phyloP scores from a whole-genome alignment of 176 grass and related monocot genomes.

The Oryza coarctata region DNA sequence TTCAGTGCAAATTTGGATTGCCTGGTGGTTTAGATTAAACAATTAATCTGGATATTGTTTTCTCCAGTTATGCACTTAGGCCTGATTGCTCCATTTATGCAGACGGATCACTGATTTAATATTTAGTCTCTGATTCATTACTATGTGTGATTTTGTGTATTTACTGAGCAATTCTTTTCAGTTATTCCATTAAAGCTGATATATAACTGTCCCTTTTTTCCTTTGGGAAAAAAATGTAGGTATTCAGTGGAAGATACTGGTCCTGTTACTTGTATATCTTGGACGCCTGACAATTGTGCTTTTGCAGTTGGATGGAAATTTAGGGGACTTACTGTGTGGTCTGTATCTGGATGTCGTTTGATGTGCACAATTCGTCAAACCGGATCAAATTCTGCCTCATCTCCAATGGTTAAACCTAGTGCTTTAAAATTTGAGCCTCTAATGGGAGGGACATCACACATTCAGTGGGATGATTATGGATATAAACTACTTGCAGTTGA shows the following conservation, averaged over 20 bases:
- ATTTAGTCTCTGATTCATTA: constrained; percentile 8
- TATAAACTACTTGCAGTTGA: constrained; percentile 92
- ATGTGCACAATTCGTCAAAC: constrained; percentile 98
- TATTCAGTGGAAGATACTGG: constrained; percentile 97
- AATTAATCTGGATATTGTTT: neutral
- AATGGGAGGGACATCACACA: constrained; percentile 77
- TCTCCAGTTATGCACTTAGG: constrained; percentile 8
- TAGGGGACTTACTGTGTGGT: constrained; percentile 97
- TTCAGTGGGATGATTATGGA: constrained; percentile 96
- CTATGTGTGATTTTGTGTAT: neutral
- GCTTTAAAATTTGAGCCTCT: constrained; percentile 85
- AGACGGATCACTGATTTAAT: neutral
- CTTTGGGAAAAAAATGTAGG: constrained; percentile 49
- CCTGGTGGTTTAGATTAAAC: constrained; percentile 14
- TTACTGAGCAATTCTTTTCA: neutral
- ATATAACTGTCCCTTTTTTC: neutral
- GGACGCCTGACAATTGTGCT: constrained; percentile 96
- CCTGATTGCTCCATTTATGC: neutral
- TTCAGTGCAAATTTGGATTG: neutral
- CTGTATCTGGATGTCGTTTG: constrained; percentile 87
- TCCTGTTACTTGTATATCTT: constrained; percentile 90
- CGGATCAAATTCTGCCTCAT: constrained; percentile 72
- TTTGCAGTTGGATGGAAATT: constrained; percentile 97
- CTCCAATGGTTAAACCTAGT: constrained; percentile 67
- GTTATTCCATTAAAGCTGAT: constrained; percentile 33